Evolutionary conservation across 306 rosid genomes (phyloP).

Genomic region (Casuarina cunninghamiana): DNA sequence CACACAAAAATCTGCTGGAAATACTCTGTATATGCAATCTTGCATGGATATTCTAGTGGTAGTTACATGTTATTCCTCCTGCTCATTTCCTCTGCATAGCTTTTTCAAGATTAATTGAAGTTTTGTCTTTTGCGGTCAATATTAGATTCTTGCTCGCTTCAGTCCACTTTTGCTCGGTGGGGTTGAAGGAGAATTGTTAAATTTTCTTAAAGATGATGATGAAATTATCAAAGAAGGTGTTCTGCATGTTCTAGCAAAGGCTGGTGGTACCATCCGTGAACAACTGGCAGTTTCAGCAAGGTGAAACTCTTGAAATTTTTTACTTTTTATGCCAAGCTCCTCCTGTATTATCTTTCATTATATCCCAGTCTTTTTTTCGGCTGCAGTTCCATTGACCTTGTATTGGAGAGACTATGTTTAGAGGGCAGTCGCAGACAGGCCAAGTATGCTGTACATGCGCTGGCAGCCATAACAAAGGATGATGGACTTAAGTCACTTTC

Average conservation of each 20-base stretch:
- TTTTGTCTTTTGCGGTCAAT: not conserved
- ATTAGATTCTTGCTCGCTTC: conserved; percentile 91
- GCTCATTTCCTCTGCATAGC: conserved; percentile 19
- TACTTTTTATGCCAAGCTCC: conserved; percentile 20
- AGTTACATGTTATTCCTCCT: conserved; percentile 35
- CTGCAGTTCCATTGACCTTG: conserved; percentile 87
- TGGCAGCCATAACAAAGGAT: conserved; percentile 94
- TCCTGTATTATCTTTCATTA: conserved; percentile 28
- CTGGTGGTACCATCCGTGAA: conserved; percentile 91
- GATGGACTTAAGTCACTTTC: conserved; percentile 94
- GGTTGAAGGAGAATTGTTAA: conserved; percentile 72
- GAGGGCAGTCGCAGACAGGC: conserved; percentile 97
- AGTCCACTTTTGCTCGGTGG: conserved; percentile 82
- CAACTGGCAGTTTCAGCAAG: conserved; percentile 76
- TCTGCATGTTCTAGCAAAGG: conserved; percentile 80
- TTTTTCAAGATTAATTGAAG: not conserved
- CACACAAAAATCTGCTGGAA: conserved; percentile 58
- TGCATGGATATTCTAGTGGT: conserved; percentile 89
- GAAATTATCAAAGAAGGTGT: conserved; percentile 81
- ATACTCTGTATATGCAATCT: conserved; percentile 46
- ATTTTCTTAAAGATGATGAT: conserved; percentile 79
- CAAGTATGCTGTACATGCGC: conserved; percentile 92
- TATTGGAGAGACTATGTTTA: conserved; percentile 81
- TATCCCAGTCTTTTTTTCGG: conserved; percentile 25
- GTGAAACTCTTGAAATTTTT: conserved; percentile 39